Conservation (phyloP, 2,329 filamentous ascomycete genomes). For the Ramularia collo-cygni region DNA sequence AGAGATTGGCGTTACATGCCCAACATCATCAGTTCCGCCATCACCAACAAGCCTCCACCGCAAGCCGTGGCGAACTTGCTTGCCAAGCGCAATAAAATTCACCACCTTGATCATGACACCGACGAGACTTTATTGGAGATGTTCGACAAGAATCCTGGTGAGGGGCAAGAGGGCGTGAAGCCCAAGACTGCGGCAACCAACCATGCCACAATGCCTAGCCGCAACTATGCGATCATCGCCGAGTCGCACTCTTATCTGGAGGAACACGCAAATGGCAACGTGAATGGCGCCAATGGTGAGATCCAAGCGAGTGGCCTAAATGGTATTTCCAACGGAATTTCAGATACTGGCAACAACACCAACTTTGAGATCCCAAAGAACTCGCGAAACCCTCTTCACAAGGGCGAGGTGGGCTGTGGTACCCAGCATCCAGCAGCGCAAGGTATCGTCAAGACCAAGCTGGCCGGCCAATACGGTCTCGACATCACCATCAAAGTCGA, state of each 20-base stretch:
- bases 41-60: conserved; percentile 62
- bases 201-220: conserved; percentile 72
- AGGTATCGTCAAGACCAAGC: conserved; percentile 35
- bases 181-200: conserved; percentile 66
- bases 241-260: conserved; percentile 37
- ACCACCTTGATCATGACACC: conserved; percentile 55
- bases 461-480: conserved; percentile 39
- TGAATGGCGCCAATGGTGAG: conserved; percentile 12
- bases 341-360: conserved; percentile 33
- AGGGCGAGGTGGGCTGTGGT: conserved; percentile 71
- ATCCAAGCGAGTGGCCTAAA: not conserved
- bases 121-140: conserved; percentile 59
- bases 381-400: conserved; percentile 61
- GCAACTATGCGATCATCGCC: conserved; percentile 59
- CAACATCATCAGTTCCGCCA: conserved; percentile 58
- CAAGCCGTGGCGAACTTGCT: conserved; percentile 59
- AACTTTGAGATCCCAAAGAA: conserved; percentile 43
- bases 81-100: conserved; percentile 58
- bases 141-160: conserved; percentile 53
- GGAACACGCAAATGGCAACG: conserved; percentile 26
- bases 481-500: conserved; percentile 45
- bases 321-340: conserved; percentile 4
- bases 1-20: conserved; percentile 57
- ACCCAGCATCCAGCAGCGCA: conserved; percentile 66
- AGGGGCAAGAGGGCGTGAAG: conserved; percentile 36